Percentiles rank a stretch among this genome's conserved stretches.
Evolutionary conservation across 176 grass and related monocot species (phyloP).

Genomic region (Chloris gayana): DNA sequence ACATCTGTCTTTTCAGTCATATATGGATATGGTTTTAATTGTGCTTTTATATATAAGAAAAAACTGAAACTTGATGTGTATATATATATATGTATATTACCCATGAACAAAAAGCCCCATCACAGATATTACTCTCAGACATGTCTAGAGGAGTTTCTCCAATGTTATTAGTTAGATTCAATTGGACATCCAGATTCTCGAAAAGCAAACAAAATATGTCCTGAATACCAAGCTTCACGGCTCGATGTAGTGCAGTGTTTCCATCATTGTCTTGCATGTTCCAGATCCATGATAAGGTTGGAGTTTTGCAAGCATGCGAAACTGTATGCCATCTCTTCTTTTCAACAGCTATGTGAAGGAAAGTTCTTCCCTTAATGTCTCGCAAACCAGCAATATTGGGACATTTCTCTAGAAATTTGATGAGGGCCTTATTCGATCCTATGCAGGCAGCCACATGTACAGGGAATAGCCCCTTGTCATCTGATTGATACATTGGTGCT

Average conservation of each 20-base stretch:
- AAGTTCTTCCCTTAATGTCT: neutral
- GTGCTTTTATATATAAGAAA: neutral
- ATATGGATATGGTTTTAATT: too few species aligned
- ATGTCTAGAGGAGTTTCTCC: neutral
- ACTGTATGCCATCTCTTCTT: neutral
- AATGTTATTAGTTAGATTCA: neutral
- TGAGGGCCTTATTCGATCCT: neutral
- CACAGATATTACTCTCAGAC: neutral
- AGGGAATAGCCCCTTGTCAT: neutral
- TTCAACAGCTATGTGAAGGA: neutral
- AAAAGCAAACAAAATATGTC: neutral
- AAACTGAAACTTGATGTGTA: neutral
- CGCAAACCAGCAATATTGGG: neutral
- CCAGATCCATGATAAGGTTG: neutral
- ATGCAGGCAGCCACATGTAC: neutral
- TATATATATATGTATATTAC: neutral
- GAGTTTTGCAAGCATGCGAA: neutral
- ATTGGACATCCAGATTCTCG: neutral
- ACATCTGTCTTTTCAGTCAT: neutral
- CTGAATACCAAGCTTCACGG: neutral
- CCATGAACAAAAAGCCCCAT: neutral
- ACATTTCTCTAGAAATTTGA: neutral
- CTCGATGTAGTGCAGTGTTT: neutral
- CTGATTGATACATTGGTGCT: neutral
- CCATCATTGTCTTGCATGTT: neutral